These are phyloP conservation scores for Penicillium sp. DNA, from an alignment of 2,329 filamentous ascomycete species.

Conservation along the genomic window DNA sequence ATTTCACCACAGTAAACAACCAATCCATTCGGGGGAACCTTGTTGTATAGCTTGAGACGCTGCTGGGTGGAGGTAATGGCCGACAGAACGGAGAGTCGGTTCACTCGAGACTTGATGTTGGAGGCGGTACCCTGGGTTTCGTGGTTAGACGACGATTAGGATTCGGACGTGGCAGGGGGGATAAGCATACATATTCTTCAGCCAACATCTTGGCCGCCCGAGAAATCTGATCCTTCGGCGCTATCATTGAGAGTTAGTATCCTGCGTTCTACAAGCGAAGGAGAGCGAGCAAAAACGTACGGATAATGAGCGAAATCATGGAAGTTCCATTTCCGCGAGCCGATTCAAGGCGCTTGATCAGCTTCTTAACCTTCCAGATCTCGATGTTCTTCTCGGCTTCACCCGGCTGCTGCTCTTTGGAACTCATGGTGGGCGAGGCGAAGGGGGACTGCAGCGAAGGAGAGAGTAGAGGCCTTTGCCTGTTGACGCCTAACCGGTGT, in stretches of 20 bases:
- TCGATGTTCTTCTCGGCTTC: constrained; percentile 97
- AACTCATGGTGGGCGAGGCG: constrained; percentile 67
- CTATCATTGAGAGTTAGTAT: constrained; percentile 45
- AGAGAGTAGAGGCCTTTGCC: constrained; percentile 19
- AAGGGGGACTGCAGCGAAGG: constrained; percentile 23
- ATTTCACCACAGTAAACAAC: constrained; percentile 99
- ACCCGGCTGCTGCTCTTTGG: constrained; percentile 64
- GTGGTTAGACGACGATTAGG: constrained; percentile 7
- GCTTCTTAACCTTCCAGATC: constrained; percentile 94
- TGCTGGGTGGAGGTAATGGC: constrained; percentile 99
- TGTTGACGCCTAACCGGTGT: constrained; percentile 21
- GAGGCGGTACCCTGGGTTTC: constrained; percentile 77
- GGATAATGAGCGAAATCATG: constrained; percentile 99
- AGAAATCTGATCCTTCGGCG: constrained; percentile 96
- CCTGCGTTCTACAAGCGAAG: not conserved
- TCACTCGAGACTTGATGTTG: constrained; percentile 99
- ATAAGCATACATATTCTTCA: constrained; percentile 84
- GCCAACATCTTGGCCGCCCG: constrained; percentile 98
- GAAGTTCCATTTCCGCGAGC: constrained; percentile 97
- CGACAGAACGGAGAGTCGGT: constrained; percentile 93
- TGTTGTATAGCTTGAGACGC: constrained; percentile 97
- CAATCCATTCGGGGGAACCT: constrained; percentile 93
- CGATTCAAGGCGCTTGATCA: constrained; percentile 96
- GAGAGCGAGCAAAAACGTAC: constrained; percentile 51
- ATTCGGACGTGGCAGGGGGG: not conserved